These are phyloP conservation scores for Haberlea rhodopensis DNA, from an alignment of 257 asterid genomes.

Conservation along the genomic window DNA sequence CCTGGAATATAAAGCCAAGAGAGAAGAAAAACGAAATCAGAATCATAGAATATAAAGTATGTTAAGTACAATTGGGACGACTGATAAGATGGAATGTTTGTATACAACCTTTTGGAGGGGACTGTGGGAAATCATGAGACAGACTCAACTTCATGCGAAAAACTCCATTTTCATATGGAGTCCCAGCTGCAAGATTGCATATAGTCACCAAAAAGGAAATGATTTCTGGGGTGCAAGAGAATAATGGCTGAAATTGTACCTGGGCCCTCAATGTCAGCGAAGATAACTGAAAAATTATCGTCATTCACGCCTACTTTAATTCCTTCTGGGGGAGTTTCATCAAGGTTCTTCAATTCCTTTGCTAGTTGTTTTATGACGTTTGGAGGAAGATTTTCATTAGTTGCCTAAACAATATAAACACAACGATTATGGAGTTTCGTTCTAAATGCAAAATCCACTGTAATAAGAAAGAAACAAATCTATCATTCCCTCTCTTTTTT, in stretches of 20 bases:
- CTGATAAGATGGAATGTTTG: constrained; percentile 13
- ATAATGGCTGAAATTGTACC: constrained; percentile 40
- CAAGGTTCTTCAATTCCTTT: constrained; percentile 87
- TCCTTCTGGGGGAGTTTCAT: constrained; percentile 98
- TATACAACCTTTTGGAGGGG: constrained; percentile 81
- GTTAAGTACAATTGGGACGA: constrained; percentile 4
- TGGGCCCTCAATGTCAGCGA: constrained; percentile 97
- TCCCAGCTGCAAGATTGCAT: constrained; percentile 73
- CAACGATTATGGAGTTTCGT: neutral
- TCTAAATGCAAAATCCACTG: neutral
- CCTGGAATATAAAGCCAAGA: constrained; percentile 42
- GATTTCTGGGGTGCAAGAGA: constrained; percentile 11
- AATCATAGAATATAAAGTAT: neutral
- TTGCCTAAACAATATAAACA: constrained; percentile 55
- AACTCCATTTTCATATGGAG: constrained; percentile 89
- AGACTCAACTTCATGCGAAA: constrained; percentile 89
- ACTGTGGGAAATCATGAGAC: constrained; percentile 86
- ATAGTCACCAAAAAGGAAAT: constrained; percentile 26
- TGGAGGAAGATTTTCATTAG: constrained; percentile 41
- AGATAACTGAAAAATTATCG: constrained; percentile 79
- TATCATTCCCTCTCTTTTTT: neutral
- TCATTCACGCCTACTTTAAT: constrained; percentile 89
- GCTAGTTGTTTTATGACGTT: constrained; percentile 50
- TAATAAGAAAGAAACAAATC: neutral
- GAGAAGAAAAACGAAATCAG: neutral